Evolutionary conservation across 2,329 filamentous ascomycete species (phyloP).

Genomic region (Basipetospora chlamydospora): DNA sequence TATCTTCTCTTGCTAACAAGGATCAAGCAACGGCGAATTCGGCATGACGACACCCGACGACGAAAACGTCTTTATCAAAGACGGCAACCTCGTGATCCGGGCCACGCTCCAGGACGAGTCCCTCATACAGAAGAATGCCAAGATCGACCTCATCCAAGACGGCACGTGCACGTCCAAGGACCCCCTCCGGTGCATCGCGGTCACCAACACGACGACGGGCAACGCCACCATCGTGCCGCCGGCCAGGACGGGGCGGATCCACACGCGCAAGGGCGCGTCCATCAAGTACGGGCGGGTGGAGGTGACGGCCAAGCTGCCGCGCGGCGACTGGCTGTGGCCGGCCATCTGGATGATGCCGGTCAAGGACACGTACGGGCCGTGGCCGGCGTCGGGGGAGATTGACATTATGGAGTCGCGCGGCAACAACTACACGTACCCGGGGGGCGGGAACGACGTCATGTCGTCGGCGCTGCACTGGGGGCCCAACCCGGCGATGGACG

Average conservation of each 20-base stretch:
- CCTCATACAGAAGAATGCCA: slow-evolving; percentile 49
- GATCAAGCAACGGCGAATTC: slow-evolving; percentile 61
- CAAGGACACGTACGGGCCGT: slow-evolving; percentile 55
- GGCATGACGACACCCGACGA: slow-evolving; percentile 57
- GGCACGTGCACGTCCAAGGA: slow-evolving; percentile 52
- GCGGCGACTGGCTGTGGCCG: slow-evolving; percentile 79
- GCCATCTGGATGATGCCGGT: slow-evolving; percentile 85
- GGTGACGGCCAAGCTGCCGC: slow-evolving; percentile 60
- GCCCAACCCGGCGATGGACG: slow-evolving; percentile 55
- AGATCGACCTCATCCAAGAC: slow-evolving; percentile 52
- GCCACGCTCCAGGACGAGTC: slow-evolving; percentile 60
- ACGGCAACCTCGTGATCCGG: slow-evolving; percentile 58
- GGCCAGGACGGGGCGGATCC: slow-evolving; percentile 63
- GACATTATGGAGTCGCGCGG: slow-evolving; percentile 71
- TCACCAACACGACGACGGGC: slow-evolving; percentile 55
- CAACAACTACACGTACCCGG: slow-evolving; percentile 62
- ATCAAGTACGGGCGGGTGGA: slow-evolving; percentile 76
- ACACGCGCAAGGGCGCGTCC: slow-evolving; percentile 52
- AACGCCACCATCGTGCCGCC: slow-evolving; percentile 67
- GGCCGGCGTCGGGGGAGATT: slow-evolving; percentile 72
- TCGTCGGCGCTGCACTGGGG: slow-evolving; percentile 75
- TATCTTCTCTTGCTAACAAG: slow-evolving; percentile 5
- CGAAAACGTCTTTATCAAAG: slow-evolving; percentile 60
- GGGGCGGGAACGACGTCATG: slow-evolving; percentile 70
- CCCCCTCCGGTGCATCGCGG: slow-evolving; percentile 45